These are phyloP conservation scores for Leishmania braziliensis DNA, from an alignment of 208 protist species.

Conservation along the genomic window DNA sequence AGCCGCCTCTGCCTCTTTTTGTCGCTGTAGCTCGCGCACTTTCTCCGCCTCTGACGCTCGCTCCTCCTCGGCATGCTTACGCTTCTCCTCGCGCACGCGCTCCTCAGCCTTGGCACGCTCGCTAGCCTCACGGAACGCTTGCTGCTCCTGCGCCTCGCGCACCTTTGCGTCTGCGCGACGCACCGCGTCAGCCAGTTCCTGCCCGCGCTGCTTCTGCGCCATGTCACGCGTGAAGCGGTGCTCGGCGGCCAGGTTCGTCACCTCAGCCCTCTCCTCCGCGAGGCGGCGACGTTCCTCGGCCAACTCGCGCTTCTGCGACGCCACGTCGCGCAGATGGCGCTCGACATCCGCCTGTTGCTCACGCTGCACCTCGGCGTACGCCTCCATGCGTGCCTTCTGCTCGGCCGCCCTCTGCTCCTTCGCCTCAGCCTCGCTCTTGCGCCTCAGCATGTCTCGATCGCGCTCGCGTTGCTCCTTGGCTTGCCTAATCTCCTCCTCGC, in stretches of 20 bases:
- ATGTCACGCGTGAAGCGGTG: constrained; percentile 46
- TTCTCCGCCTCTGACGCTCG: constrained; percentile 27
- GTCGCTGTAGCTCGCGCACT: constrained; percentile 45
- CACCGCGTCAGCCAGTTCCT: constrained; percentile 62
- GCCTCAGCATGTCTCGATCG: constrained; percentile 19
- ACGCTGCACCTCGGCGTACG: constrained; percentile 61
- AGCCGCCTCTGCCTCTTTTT: constrained; percentile 47
- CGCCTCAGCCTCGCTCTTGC: constrained; percentile 47
- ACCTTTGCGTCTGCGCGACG: constrained; percentile 66
- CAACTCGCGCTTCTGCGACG: constrained; percentile 64
- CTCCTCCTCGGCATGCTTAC: constrained; percentile 46
- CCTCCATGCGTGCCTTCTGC: constrained; percentile 52
- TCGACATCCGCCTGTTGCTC: constrained; percentile 80
- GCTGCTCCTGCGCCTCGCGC: constrained; percentile 57
- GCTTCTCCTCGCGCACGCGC: constrained; percentile 48
- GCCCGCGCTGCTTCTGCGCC: constrained; percentile 57
- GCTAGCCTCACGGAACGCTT: constrained; percentile 42
- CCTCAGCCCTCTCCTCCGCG: constrained; percentile 57
- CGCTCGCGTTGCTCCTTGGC: no score
- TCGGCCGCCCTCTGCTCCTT: constrained; percentile 44
- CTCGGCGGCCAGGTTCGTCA: constrained; percentile 44
- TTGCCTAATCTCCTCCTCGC: constrained; percentile 39
- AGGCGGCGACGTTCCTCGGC: constrained; percentile 66
- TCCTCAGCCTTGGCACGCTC: constrained; percentile 42
- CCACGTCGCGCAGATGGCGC: constrained; percentile 71